A percentile compares a stretch with the other conserved stretches of the same genome.
These are phyloP conservation scores for Neurospora intermedia DNA, from an alignment of 495 filamentous ascomycete species.

Conservation along the genomic window DNA sequence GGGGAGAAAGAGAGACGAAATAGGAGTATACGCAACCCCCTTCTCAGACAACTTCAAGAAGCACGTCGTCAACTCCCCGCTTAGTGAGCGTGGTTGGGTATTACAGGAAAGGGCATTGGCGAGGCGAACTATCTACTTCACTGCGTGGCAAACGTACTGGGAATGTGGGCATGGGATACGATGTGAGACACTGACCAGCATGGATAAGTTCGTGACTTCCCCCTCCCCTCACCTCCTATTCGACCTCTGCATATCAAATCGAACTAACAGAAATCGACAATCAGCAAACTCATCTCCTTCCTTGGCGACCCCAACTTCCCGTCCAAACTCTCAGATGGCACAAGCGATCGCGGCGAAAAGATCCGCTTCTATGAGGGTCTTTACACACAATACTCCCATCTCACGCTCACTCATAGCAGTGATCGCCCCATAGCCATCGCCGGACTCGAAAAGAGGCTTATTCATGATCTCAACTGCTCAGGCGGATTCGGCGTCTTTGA, in stretches of 20 bases:
- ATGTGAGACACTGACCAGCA: too few relatives aligned
- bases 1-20: too few relatives aligned
- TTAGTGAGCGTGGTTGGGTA: constrained; percentile 32
- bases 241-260: too few relatives aligned
- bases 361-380: constrained; percentile 20
- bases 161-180: constrained; percentile 28
- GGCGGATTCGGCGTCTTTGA: constrained; percentile 19
- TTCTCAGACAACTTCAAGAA: constrained; percentile 8
- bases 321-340: constrained; percentile 4
- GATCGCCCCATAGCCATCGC: constrained; percentile 24
- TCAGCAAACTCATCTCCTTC: constrained; percentile 13
- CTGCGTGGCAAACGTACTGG: constrained; percentile 27
- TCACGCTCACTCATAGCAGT: constrained; percentile 8
- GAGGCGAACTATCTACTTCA: constrained; percentile 33
- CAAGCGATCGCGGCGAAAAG: constrained; percentile 5
- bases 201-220: not conserved
- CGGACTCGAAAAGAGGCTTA: constrained; percentile 22
- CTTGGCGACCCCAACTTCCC: constrained; percentile 30
- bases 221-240: not conserved
- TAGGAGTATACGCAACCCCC: too few relatives aligned
- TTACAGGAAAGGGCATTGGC: constrained; percentile 32
- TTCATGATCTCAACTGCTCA: constrained; percentile 4
- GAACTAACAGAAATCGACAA: too few relatives aligned
- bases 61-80: constrained; percentile 21
- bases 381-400: constrained; percentile 22